Evolutionary conservation across 2,329 filamentous ascomycete genomes (phyloP).

Genomic region (Tricladium varicosporioides): DNA sequence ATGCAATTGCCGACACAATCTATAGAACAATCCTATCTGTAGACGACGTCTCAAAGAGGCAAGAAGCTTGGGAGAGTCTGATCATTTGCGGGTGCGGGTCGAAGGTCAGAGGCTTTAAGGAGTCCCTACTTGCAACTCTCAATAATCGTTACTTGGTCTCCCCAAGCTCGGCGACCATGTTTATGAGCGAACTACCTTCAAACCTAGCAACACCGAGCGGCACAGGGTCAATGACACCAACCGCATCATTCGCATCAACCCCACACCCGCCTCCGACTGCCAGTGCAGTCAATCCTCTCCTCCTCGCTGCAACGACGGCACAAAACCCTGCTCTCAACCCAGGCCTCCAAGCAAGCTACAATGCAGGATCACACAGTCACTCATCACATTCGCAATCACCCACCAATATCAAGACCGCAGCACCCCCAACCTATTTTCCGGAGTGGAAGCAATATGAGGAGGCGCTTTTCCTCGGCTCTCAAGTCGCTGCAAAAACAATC

Average conservation of each 20-base stretch:
- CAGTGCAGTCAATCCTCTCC: conserved; percentile 77
- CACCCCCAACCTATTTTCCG: conserved; percentile 69
- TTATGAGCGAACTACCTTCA: conserved; percentile 93
- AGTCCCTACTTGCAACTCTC: conserved; percentile 80
- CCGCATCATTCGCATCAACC: conserved; percentile 45
- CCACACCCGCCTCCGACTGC: conserved; percentile 55
- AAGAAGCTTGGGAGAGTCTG: conserved; percentile 86
- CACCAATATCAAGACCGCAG: conserved; percentile 63
- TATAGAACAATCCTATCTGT: conserved; percentile 81
- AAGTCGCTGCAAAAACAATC: conserved; percentile 69
- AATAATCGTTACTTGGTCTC: conserved; percentile 84
- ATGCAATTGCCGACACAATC: conserved; percentile 79
- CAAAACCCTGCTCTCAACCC: conserved; percentile 34
- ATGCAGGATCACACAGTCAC: conserved; percentile 49
- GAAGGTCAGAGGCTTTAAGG: conserved; percentile 74
- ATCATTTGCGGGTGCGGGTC: conserved; percentile 89
- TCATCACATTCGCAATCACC: conserved; percentile 67
- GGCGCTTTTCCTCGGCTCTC: conserved; percentile 66
- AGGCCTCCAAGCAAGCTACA: conserved; percentile 36
- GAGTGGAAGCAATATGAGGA: conserved; percentile 61
- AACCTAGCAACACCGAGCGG: conserved; percentile 88
- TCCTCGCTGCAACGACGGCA: conserved; percentile 85
- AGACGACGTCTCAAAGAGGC: conserved; percentile 79
- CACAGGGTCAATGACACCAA: conserved; percentile 86
- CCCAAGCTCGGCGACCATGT: conserved; percentile 90